These are phyloP conservation scores for Pilobolus umbonatus DNA, from an alignment of 192 early-diverging fungal genomes.

Conservation along the genomic window DNA sequence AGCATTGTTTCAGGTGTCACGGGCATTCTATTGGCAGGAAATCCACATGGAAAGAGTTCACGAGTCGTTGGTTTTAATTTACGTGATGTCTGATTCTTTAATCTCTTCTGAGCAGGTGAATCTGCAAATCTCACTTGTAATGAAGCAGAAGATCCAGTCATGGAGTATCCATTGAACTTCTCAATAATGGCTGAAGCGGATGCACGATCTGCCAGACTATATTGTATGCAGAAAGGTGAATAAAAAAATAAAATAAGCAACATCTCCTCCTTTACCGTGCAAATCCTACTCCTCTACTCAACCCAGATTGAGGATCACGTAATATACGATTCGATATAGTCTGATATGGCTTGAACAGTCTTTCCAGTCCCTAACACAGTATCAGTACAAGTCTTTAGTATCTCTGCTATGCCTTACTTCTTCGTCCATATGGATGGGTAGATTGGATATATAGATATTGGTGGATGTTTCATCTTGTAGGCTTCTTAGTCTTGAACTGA, in stretches of 20 bases:
- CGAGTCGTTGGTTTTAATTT: constrained; percentile 33
- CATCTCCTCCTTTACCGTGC: constrained; percentile 37
- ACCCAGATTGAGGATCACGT: constrained; percentile 56
- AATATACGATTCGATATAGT: constrained; percentile 78
- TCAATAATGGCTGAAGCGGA: constrained; percentile 64
- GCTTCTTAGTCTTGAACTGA: constrained; percentile 62
- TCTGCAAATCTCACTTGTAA: constrained; percentile 78
- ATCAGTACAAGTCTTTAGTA: not conserved
- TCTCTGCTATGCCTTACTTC: constrained; percentile 35
- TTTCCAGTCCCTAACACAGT: constrained; percentile 41
- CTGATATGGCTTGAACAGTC: constrained; percentile 57
- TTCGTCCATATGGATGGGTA: constrained; percentile 72
- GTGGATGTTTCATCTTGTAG: constrained; percentile 70
- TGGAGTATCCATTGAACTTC: constrained; percentile 53
- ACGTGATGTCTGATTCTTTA: constrained; percentile 62
- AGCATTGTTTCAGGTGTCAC: constrained; percentile 47
- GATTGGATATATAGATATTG: constrained; percentile 85
- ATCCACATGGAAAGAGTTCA: constrained; percentile 10
- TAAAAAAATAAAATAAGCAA: not conserved
- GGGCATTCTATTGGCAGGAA: constrained; percentile 39
- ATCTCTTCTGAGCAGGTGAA: constrained; percentile 69
- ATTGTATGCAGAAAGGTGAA: not conserved
- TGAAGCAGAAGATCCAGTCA: constrained; percentile 60
- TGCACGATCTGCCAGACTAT: constrained; percentile 64
- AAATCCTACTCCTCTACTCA: constrained; percentile 78